Base-by-base conservation (phyloP, 139 green algal species). In the Picochlorum sp. region DNA sequence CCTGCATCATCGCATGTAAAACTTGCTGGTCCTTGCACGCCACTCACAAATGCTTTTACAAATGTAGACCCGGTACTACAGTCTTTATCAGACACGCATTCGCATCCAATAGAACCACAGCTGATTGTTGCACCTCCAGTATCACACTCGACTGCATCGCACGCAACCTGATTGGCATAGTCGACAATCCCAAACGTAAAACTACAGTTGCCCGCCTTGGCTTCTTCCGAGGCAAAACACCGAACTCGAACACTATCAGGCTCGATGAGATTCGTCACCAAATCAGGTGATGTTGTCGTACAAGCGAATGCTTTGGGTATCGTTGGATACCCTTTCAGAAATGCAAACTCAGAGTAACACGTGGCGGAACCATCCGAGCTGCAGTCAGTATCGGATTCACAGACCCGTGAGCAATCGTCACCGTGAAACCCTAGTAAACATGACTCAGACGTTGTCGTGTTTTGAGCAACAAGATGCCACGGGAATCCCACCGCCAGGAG, bases 101-200 rank as follows among this genome's bases (percentile, higher is more conserved):
- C 45, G 15, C 45, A 50, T 20, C 45, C 45, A 16, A 50, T 50
- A 15, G 45, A 50, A 16, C 45, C 15, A 16, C 45, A 50, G 3
- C 14, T 50, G 45, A 50, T 50, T 20, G 45, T 50, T 20, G 14
- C 15, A 15, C 45, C 45, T 50, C 45, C 45, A 50, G 45, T 50
- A 50, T 50, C 45, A 50, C 45, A 50, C 45, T 50, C 14, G 15
- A 50, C 45, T 50, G 45, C 45, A 15, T 50, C 45, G 15, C 45
- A 50, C 3, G 45, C 14, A 15, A 50, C 45, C 3, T 15, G 45
- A 50, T 50, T 50, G 14, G 45, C 45, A 50, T 50, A 50, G 45
- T 50, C 45, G 14, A 50, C 45, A 50, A 50, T 50, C 14, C 45
- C 45, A 50, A 50, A 50, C 45, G 45, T 50, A 50, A 50, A 50